Conservation (phyloP, 208 protist species). For the Tritrichomonas musculus region DNA sequence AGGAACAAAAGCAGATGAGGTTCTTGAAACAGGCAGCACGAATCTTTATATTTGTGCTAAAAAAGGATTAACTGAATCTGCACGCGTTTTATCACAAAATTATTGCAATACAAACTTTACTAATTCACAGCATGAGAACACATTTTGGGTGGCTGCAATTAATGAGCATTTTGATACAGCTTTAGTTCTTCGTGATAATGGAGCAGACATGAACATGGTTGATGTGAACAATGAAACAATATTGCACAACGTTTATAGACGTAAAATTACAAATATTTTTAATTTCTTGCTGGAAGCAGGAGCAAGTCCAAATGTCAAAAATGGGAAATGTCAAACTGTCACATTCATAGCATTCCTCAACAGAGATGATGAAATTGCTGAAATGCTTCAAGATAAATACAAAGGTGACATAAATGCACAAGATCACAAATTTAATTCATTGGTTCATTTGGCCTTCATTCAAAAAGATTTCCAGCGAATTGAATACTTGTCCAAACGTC, state of each 20-base stretch:
- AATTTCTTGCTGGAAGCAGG: neutral
- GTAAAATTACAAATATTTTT: neutral
- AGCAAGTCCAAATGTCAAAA: neutral
- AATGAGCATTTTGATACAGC: neutral
- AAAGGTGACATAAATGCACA: neutral
- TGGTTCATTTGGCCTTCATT: neutral
- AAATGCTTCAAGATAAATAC: conserved; percentile 6
- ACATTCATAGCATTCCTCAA: neutral
- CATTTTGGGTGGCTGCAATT: neutral
- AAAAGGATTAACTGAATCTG: neutral
- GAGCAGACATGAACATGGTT: neutral
- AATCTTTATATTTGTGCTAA: neutral
- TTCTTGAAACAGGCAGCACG: too few species aligned
- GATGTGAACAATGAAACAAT: neutral
- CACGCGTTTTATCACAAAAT: neutral
- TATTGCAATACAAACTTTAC: neutral
- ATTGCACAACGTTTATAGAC: neutral
- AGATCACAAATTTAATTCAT: neutral
- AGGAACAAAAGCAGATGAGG: neutral
- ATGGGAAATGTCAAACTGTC: neutral
- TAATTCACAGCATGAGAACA: neutral
- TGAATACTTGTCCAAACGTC: neutral
- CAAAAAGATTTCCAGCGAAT: neutral
- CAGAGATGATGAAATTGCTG: neutral
- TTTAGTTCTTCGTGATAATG: neutral